A percentile compares a stretch with the other conserved stretches of the same genome.
Conservation (phyloP, 1,284 basidiomycete species). For the Irpex sp. region DNA sequence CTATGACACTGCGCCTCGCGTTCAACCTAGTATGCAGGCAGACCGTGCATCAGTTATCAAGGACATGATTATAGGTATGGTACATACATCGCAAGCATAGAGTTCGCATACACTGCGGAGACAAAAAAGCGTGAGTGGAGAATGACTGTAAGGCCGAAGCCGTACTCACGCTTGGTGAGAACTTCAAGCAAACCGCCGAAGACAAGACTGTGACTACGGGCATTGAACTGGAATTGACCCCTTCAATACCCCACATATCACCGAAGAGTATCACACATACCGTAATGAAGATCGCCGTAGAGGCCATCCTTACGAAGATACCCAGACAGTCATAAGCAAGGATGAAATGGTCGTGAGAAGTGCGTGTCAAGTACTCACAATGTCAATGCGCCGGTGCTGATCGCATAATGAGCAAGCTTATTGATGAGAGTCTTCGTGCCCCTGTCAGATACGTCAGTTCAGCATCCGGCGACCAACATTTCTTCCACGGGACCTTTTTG, state of each 20-base stretch:
- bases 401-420: not conserved
- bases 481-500: not conserved
- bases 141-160: not conserved
- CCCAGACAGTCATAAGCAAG: not conserved
- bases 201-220: not conserved
- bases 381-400: not conserved
- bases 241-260: not conserved
- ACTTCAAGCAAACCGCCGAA: not conserved
- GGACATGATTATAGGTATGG: not conserved
- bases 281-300: not conserved
- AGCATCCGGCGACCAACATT: not conserved
- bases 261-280: not conserved
- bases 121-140: not conserved
- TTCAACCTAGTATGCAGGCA: not conserved
- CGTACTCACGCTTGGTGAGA: not conserved
- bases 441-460: not conserved
- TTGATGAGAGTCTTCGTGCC: not conserved
- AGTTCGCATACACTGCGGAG: not conserved
- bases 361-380: not conserved
- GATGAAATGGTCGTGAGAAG: not conserved
- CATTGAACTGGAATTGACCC: not conserved
- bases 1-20: not conserved
- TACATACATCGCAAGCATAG: not conserved
- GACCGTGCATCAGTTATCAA: not conserved
- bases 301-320: not conserved